phyloP scores from a whole-genome alignment of 495 filamentous ascomycete species.

The Xylaria acuta region DNA sequence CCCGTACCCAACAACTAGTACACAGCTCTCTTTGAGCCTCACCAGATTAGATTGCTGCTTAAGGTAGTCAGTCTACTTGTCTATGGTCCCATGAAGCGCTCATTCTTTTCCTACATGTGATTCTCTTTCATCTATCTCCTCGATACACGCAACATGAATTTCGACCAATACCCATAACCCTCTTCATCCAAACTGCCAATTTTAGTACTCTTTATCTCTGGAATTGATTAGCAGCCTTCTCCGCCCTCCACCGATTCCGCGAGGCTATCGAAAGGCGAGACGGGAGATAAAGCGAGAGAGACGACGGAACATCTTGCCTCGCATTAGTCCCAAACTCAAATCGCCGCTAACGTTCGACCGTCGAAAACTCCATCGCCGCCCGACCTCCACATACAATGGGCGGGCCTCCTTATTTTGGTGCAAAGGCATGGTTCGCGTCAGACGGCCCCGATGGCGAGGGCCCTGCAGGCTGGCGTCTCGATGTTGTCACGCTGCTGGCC shows the following conservation, averaged over 20 bases:
- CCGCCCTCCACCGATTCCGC: neutral
- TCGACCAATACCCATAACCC: neutral
- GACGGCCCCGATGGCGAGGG: slow-evolving; percentile 39
- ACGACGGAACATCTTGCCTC: neutral
- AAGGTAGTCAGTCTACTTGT: neutral
- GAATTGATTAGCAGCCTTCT: neutral
- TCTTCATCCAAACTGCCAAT: neutral
- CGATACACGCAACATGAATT: neutral
- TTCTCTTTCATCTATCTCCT: neutral
- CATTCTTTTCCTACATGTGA: neutral
- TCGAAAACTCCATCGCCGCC: slow-evolving; percentile 14
- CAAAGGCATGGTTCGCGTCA: slow-evolving; percentile 46
- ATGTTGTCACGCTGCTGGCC: slow-evolving; percentile 68
- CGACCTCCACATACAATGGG: slow-evolving; percentile 21
- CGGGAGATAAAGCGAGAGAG: neutral
- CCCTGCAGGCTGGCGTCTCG: slow-evolving; percentile 57
- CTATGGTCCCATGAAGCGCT: neutral
- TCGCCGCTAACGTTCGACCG: slow-evolving; percentile 4
- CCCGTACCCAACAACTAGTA: neutral
- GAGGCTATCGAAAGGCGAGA: neutral
- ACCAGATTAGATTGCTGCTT: neutral
- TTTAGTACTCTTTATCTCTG: neutral
- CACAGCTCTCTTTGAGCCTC: neutral
- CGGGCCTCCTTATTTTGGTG: slow-evolving; percentile 16
- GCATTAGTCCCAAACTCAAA: slow-evolving; percentile 15